Evolutionary conservation across 2,329 filamentous ascomycete species (phyloP), one percentile per base, ranked within the genome.

Genomic region (Akanthomyces muscarius): DNA sequence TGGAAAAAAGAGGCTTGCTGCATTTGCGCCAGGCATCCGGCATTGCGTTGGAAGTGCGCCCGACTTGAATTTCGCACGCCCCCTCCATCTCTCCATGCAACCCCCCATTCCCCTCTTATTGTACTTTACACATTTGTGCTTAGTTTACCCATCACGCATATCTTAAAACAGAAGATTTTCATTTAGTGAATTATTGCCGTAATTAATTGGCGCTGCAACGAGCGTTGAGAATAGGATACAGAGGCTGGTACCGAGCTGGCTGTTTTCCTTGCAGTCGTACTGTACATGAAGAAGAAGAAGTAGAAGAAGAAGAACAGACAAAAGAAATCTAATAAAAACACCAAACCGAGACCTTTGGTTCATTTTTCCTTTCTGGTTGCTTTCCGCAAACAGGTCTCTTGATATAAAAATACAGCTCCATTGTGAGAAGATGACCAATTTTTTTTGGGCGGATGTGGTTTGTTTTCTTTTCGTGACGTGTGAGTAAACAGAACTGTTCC

Each of bases 201-300:
- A 65, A 65, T 54, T 57, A 65, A 64, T 62, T 25, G 36, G 23
- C 63, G 45, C 41, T 61, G 51, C 64, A 71, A 66, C 55, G 66
- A 73, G 66, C 63, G 69, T 70, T 59, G 65, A 70, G 70, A 72
- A 72, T 73, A 68, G 47, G 25, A 55, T 61, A 48, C 42, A 48
- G 23, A 36, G 25, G 28, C 52, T n/a, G 41, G 25, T 44, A 36
- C 60, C 60, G 60, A 62, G 16, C 60, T 62, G 52, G 36, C 44
- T n/a, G 14, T 30, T 21, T 10, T 23, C 30, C 51, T 5, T 14
- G 18, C 45, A 62, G 51, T 62, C 51, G 60, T 62, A 50, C 60
- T 62, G 60, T 53, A 28, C 21, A 38, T 33, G 18, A 38, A 36
- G 38, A 1, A 36, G 38, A 1, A 21, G 21, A 21, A 21, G 21